Conservation (phyloP, 1,284 basidiomycete species). For the Erythrobasidium hasegawianum region DNA sequence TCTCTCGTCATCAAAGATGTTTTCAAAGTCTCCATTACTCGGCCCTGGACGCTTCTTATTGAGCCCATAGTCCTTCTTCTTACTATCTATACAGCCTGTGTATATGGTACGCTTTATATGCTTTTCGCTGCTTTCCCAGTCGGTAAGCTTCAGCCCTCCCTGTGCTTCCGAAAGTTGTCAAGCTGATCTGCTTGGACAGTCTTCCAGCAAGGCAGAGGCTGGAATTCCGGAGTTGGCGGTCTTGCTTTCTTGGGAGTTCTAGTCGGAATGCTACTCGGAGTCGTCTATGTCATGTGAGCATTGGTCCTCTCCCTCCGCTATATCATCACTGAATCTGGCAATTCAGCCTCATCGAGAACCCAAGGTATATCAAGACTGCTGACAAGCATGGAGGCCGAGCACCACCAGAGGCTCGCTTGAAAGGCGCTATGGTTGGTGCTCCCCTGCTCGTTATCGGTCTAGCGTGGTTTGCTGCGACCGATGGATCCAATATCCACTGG, state of each 20-base stretch:
- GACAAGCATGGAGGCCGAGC: slow-evolving; percentile 40
- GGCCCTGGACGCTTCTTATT: slow-evolving; percentile 45
- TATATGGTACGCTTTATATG: slow-evolving; percentile 50
- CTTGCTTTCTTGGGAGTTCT: slow-evolving; percentile 39
- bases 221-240: slow-evolving; percentile 39
- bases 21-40: slow-evolving; percentile 43
- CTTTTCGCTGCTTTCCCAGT: slow-evolving; percentile 34
- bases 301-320: too few relatives aligned
- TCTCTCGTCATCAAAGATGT: slow-evolving; percentile 39
- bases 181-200: slow-evolving; percentile 11
- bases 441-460: slow-evolving; percentile 49
- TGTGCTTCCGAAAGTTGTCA: not conserved
- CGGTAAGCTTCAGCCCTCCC: not conserved
- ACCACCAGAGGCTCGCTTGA: slow-evolving; percentile 37
- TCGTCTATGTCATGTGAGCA: slow-evolving; percentile 29
- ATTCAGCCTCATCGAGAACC: slow-evolving; percentile 38
- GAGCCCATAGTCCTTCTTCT: slow-evolving; percentile 43
- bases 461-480: slow-evolving; percentile 50
- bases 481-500: slow-evolving; percentile 48
- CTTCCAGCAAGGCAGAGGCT: slow-evolving; percentile 38
- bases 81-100: slow-evolving; percentile 38
- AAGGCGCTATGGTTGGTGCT: slow-evolving; percentile 46
- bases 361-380: slow-evolving; percentile 28
- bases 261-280: slow-evolving; percentile 32
- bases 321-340: too few relatives aligned